Base-by-base conservation (phyloP, 768 basidiomycete species). In the Dacryopinax primogenitus region DNA sequence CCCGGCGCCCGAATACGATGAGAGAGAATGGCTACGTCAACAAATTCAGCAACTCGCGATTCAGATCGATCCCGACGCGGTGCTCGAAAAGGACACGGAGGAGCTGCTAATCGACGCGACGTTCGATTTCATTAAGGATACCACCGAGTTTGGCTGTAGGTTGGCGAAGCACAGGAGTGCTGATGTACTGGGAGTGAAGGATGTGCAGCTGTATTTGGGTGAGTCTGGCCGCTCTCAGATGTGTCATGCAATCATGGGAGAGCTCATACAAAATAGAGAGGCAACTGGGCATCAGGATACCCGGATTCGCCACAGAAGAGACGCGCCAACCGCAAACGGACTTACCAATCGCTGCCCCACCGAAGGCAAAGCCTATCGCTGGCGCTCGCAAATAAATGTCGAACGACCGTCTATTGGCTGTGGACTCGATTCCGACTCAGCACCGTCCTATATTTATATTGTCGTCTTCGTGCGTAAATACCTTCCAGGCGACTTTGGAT, bases 241-340 rank as follows among this genome's bases (percentile, higher is more conserved):
- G 9, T 37, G 18, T 37, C 36, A 9, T 37, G 36, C n/a, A 11
- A 47, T 47, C 9, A 26, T 7, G 13, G 23, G 23, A 7, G 23
- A 9, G 45, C 51, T 58, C 26, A 58, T 18, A 18, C 11, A 21
- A 47, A 4, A 15, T 26, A 30, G 26, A 58, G 51, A 58, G 51
- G 32, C 51, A 58, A 23, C 51, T 58, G 4, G 51, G 51, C 6
- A 58, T 58, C 26, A 23, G 51, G 11, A 30, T 58, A 30, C 51
- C 51, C 4, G 51, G 51, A 11, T 58, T 58, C 51, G 51, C 51
- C 3, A 58, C 51, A 21, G 51, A 58, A 21, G 51, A 58, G 51
- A 58, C 51, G 9, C 11, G 51, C 12, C 51, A 58, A 30, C 51
- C 51, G 30, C 51, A 58, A 21, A 13, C 51, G 7, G 51, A 58